These are phyloP conservation scores for Trichosanthes cucumerina DNA, from an alignment of 306 rosid species.

Conservation along the genomic window DNA sequence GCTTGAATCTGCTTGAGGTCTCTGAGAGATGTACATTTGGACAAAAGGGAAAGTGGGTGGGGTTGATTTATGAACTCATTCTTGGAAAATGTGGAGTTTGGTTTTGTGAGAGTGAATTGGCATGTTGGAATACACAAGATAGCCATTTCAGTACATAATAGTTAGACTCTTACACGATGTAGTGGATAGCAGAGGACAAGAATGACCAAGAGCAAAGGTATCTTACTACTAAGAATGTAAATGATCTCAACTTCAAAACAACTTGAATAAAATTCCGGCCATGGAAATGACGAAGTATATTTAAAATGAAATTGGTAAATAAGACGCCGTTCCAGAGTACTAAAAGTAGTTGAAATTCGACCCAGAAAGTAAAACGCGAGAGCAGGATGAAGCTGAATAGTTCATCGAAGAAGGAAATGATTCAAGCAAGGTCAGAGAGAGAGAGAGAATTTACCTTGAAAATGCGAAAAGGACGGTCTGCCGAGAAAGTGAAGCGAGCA, in stretches of 20 bases:
- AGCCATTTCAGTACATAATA: slow-evolving; percentile 25
- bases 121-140: slow-evolving; percentile 26
- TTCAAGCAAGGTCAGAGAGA: not conserved
- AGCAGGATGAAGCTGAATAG: not conserved
- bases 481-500: slow-evolving; percentile 13
- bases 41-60: slow-evolving; percentile 39
- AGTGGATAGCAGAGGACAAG: not conserved
- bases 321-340: not conserved
- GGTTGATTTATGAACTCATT: slow-evolving; percentile 15
- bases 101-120: slow-evolving; percentile 30
- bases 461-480: slow-evolving; percentile 14
- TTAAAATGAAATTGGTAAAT: slow-evolving; percentile 8
- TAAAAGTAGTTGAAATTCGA: not conserved
- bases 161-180: not conserved
- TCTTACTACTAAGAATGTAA: not conserved
- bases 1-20: slow-evolving; percentile 72
- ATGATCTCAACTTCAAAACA: slow-evolving; percentile 1
- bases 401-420: not conserved
- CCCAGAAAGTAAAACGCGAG: not conserved
- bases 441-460: slow-evolving; percentile 26
- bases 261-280: not conserved
- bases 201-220: not conserved
- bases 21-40: slow-evolving; percentile 49
- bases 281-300: slow-evolving; percentile 26
- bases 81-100: slow-evolving; percentile 18